phyloP scores from a whole-genome alignment of 352 stramenopile genomes.

The Lagenidium sp. region DNA sequence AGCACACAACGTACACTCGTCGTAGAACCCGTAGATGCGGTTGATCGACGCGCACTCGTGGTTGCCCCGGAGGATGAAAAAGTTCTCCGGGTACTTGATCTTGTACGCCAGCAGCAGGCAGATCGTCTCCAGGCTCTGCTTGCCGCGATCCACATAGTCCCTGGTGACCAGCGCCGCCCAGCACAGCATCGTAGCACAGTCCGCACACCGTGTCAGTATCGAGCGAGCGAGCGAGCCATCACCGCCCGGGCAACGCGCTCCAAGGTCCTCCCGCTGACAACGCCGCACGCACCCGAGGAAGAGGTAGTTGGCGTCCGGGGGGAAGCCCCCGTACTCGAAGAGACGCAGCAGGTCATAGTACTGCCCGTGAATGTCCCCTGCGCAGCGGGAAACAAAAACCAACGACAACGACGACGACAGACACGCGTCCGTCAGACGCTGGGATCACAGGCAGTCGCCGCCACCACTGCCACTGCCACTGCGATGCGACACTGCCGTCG shows the following conservation, averaged over 20 bases:
- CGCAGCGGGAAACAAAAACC: too few relatives aligned
- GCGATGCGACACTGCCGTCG: not conserved
- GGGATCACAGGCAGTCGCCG: too few relatives aligned
- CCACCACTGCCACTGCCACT: too few relatives aligned
- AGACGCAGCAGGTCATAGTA: slow-evolving; percentile 95
- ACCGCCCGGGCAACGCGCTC: too few relatives aligned
- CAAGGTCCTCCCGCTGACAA: not conserved
- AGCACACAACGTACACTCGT: slow-evolving; percentile 2
- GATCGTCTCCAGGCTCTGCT: slow-evolving; percentile 24
- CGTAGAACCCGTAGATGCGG: slow-evolving; percentile 81
- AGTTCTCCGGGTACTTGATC: slow-evolving; percentile 31
- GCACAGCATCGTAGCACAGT: not conserved
- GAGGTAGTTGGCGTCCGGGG: slow-evolving; percentile 42
- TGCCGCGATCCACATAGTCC: slow-evolving; percentile 44
- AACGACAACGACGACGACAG: too few relatives aligned
- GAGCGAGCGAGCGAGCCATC: not conserved
- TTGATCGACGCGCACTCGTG: slow-evolving; percentile 95
- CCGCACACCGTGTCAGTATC: not conserved
- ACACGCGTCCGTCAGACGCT: too few relatives aligned
- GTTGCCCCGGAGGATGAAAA: slow-evolving; percentile 52
- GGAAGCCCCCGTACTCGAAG: slow-evolving; percentile 84
- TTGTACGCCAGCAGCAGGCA: slow-evolving; percentile 28
- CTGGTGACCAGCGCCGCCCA: slow-evolving; percentile 2
- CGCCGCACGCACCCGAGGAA: slow-evolving; percentile 23
- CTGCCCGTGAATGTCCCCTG: slow-evolving; percentile 93